These are phyloP conservation scores for Drosera capensis DNA, from an alignment of 148 eudicot species.

Conservation along the genomic window DNA sequence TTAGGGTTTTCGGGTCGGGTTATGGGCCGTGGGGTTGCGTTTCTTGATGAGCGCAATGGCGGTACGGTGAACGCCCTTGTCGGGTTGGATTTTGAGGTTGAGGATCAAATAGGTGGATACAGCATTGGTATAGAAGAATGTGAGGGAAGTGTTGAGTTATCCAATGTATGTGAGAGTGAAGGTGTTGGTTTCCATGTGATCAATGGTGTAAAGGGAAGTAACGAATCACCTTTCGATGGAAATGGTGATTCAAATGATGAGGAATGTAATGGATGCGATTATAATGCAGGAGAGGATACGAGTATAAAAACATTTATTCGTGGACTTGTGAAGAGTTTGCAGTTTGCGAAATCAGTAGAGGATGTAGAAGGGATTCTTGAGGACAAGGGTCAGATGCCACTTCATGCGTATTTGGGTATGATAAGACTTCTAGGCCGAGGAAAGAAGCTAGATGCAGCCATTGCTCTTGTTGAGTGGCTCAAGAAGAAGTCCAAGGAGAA, in stretches of 20 bases:
- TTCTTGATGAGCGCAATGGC: constrained; percentile 10
- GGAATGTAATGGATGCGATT: constrained; percentile 2
- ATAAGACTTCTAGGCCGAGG: constrained; percentile 69
- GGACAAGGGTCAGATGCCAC: constrained; percentile 41
- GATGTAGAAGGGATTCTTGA: constrained; percentile 59
- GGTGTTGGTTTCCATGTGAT: constrained; percentile 6
- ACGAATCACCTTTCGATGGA: constrained; percentile 9
- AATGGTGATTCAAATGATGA: constrained; percentile 8
- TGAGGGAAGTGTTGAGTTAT: too few relatives aligned
- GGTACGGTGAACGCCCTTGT: constrained; percentile 11
- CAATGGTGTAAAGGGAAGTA: constrained; percentile 4
- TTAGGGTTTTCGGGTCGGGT: too few relatives aligned
- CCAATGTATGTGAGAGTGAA: too few relatives aligned
- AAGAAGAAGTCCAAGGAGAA: constrained; percentile 32
- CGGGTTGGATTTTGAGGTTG: constrained; percentile 34
- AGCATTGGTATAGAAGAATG: constrained; percentile 17
- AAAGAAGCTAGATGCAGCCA: constrained; percentile 51
- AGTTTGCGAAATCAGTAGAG: constrained; percentile 38
- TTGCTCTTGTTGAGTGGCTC: constrained; percentile 78
- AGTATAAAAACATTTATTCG: constrained; percentile 36
- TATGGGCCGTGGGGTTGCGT: constrained; percentile 5
- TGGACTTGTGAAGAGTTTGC: constrained; percentile 28
- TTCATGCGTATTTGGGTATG: constrained; percentile 57
- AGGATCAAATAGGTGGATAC: constrained; percentile 24
- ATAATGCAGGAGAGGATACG: constrained; percentile 11